Base-by-base conservation (phyloP, 2,329 filamentous ascomycete species). In the Pseudogymnoascus sp. region DNA sequence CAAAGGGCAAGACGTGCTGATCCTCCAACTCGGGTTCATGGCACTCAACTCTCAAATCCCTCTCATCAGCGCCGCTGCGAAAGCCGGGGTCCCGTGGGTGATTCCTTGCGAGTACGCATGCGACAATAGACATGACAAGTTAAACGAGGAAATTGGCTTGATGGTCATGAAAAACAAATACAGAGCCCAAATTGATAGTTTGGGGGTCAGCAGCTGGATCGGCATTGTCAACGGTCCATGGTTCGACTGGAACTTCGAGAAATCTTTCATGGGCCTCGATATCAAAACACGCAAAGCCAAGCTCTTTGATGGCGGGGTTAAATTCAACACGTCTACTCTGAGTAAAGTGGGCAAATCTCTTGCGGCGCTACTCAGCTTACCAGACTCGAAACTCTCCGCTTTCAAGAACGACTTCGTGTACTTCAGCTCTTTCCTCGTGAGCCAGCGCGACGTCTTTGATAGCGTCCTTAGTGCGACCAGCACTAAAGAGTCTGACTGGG, bases 261-360 rank as follows among this genome's bases (percentile, higher is more conserved):
- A 71, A 1, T 52, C 66, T 35, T 71, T 72, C 37, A 81, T 75
- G 64, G 82, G 82, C 0, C 80, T 84, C 70, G 79, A 83, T 62
- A 71, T 83, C 52, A 66, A 73, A 14, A 75, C 77, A 52, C 72
- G 73, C 0, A 71, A 71, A 11, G 70, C 78, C 14, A 79, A 76
- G 0, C 69, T 82, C 16, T 83, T 77, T 63, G 83, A 84, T 63
- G 81, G 83, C 16, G 80, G 80, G 1, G 76, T 72, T 8, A 74
- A 70, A 40, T 75, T 79, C 62, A 78, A 75, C 18, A 75, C 72
- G 0, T 77, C 75, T 6, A 84, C 81, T 0, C 80, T 78, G 73
- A 64, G 73, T 25, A 80, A 83, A 70, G 79, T 80, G 59, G 85
- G 81, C 0, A 75, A 80, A 1, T 83, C 82, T 0, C 75, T 86